These are phyloP conservation scores for Prunus yedoensis DNA, from an alignment of 331 rosid species.

Conservation along the genomic window DNA sequence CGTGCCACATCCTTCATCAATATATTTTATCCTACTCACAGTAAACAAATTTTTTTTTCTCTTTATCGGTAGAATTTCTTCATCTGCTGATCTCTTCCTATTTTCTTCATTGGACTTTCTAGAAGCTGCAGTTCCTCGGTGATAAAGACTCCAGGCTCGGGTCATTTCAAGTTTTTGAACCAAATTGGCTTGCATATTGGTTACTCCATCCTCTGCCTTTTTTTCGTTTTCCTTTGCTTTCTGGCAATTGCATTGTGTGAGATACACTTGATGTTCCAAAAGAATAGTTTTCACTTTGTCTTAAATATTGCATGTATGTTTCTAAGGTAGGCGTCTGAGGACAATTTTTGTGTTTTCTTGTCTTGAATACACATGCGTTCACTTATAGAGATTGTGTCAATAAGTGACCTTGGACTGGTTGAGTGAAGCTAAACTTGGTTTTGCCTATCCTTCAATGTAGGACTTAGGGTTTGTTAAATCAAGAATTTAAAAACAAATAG, in stretches of 20 bases:
- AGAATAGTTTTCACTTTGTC: background rate
- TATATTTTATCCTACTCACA: background rate
- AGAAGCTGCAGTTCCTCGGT: conserved; percentile 95
- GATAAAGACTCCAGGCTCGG: conserved; percentile 47
- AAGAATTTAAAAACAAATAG: background rate
- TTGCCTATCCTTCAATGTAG: background rate
- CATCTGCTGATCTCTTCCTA: conserved; percentile 52
- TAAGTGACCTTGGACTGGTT: background rate
- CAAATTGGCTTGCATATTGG: conserved; percentile 45
- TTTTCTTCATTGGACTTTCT: conserved; percentile 42
- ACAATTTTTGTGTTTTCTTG: background rate
- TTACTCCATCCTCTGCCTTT: conserved; percentile 11
- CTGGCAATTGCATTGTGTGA: conserved; percentile 28
- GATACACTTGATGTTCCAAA: background rate
- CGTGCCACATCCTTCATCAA: background rate
- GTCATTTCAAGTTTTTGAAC: conserved; percentile 35
- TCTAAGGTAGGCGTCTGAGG: background rate
- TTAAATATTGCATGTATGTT: background rate
- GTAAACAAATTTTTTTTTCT: conserved; percentile 10
- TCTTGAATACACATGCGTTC: background rate
- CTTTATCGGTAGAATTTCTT: conserved; percentile 29
- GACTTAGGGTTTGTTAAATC: background rate
- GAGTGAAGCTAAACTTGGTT: background rate
- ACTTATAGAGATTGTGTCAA: background rate
- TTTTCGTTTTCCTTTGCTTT: conserved; percentile 24